Evolutionary conservation across 352 stramenopile species (phyloP), one percentile per base, ranked within the genome.

Genomic region (Phytophthora hybrid): DNA sequence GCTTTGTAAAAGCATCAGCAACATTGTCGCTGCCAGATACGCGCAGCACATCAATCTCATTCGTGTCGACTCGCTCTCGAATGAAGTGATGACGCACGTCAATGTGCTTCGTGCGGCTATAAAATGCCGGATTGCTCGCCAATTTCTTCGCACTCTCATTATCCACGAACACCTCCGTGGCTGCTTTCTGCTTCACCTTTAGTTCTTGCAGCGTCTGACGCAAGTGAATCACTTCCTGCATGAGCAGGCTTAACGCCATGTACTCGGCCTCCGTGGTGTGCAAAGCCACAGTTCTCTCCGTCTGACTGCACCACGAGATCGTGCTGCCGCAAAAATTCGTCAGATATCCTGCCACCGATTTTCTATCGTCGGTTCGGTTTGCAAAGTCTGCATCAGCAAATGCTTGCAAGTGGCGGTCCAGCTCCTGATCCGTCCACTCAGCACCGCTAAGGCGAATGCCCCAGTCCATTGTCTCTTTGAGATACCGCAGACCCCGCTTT

Each of bases 141-240:
- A 78, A 52, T 56, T 74, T 74, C n/a, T 67, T 58, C 7, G 71
- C 64, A n/a, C 66, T 74, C 2, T 59, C 56, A 52, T 74, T 71
- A 62, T 71, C 65, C 14, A 71, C 61, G 37, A 63, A 73, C 9
- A 77, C 63, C 21, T 47, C 6, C 1, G 66, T 66, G 23, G 65
- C 18, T 26, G 52, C 13, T 4, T 44, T 16, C 14, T 69, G 49
- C 16, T 70, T 32, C 26, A 65, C 58, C 23, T 69, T 31, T 47
- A 71, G 26, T 47, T 73, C 70, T 46, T 57, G 47, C n/a, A 73
- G 32, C 37, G 73, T 69, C 31, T 62, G 63, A 13, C 63, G 53
- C 31, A 77, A 32, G 58, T 70, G 64, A 4, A 77, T 21, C 5
- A 77, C 54, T 59, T 73, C 70, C 59, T 78, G 71, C 11, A 71